Evolutionary conservation across 2,329 filamentous ascomycete genomes (phyloP), one percentile per base, ranked within the genome.

Genomic region (Stachybotrys chartarum): DNA sequence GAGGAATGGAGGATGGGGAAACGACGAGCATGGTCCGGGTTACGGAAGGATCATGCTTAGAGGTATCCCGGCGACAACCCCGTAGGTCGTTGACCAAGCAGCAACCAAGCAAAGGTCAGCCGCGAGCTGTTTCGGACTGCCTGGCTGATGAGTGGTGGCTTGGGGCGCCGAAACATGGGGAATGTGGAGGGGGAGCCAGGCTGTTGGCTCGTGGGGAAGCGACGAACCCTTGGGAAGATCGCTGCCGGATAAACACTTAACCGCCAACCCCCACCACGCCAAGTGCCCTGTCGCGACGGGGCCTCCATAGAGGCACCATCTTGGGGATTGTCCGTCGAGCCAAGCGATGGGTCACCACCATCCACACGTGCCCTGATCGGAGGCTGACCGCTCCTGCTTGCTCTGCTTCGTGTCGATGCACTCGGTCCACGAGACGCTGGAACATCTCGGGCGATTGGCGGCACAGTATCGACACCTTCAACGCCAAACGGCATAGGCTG

Each of bases 201-300:
- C 5, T 42, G 35, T 14, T 10, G 24, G 24, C 8, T 42, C 35
- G 35, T 42, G 35, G 35, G 35, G 35, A 42, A 24, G 24, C 24
- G 24, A 24, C 24, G 24, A 24, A 42, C 35, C 35, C 35, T 42
- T 42, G 35, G 35, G 35, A 5, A 42, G 35, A 42, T 42, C 11
- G 45, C 24, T 53, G 51, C 57, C 59, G 60, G 60, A 60, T 63
- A 65, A 64, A 58, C 32, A 14, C 56, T 61, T 57, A 60, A 53
- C 61, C 59, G 56, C 46, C n/a, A 10, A 12, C 11, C 12, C 14
- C 11, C 18, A 54, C 55, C 24, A 52, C 45, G 16, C 46, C 53
- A 54, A 57, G 24, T 24, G 24, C 24, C 24, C 24, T 24, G 24
- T 24, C 24, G 24, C 24, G 24, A 24, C 24, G 24, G 24, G 24